Evolutionary conservation across 2,329 filamentous ascomycete genomes (phyloP).

Genomic region (Sporothrix brunneoviolacea): DNA sequence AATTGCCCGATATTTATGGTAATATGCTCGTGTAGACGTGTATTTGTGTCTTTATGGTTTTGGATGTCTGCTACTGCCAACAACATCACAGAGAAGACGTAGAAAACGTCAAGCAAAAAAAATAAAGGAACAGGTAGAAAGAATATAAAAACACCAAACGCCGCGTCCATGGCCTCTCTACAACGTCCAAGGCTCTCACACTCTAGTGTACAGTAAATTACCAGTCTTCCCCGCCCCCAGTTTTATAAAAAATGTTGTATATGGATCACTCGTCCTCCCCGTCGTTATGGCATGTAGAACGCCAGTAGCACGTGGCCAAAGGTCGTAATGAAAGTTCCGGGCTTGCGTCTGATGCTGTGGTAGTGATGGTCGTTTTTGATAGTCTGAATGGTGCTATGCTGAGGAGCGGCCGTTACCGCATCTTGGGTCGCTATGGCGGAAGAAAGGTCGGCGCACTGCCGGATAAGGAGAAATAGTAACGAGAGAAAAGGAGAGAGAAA

Average conservation of each 20-base stretch:
- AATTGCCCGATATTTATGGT: no score
- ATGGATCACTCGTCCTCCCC: conserved; percentile 1
- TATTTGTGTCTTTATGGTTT: no score
- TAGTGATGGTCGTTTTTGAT: no score
- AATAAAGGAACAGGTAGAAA: background rate
- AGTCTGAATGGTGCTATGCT: no score
- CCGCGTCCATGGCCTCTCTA: conserved; percentile 18
- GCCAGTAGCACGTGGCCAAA: conserved; percentile 4
- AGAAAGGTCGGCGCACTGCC: conserved; percentile 7
- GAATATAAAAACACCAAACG: conserved; percentile 13
- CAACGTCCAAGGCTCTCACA: conserved; percentile 14
- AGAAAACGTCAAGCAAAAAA: background rate
- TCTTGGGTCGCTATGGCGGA: conserved; percentile 1
- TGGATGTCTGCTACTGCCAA: conserved; percentile 3
- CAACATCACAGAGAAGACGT: background rate
- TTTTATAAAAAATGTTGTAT: background rate
- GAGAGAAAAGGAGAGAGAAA: background rate
- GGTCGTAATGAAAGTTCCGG: background rate
- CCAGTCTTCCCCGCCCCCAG: conserved; percentile 5
- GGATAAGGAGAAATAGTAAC: background rate
- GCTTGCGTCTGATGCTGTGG: background rate
- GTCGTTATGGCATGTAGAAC: conserved; percentile 8
- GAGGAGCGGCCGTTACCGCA: no score
- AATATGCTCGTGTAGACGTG: background rate
- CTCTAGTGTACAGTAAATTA: conserved; percentile 18